phyloP scores from a whole-genome alignment of 2,329 filamentous ascomycete genomes.

The Coleophoma eucalyptorum region DNA sequence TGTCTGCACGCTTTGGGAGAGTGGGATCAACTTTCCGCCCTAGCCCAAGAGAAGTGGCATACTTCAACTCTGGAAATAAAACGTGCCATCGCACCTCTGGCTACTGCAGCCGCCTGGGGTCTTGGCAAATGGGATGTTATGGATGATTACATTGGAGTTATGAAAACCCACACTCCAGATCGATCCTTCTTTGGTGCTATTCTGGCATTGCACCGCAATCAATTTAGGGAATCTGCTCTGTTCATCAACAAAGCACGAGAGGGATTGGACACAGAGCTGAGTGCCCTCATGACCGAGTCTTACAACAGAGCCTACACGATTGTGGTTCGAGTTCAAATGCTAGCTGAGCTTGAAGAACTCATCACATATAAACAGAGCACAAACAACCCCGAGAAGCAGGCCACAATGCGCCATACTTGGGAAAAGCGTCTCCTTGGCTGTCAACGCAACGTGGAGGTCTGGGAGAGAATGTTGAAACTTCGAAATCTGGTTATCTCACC shows the following conservation, averaged over 20 bases:
- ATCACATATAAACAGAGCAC: slow-evolving; percentile 93
- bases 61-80: slow-evolving; percentile 85
- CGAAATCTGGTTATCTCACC: slow-evolving; percentile 89
- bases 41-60: slow-evolving; percentile 92
- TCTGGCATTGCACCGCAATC: slow-evolving; percentile 88
- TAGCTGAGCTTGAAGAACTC: slow-evolving; percentile 96
- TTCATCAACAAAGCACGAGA: slow-evolving; percentile 92
- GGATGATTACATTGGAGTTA: slow-evolving; percentile 93
- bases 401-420: slow-evolving; percentile 91
- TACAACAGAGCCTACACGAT: slow-evolving; percentile 97
- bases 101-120: slow-evolving; percentile 94
- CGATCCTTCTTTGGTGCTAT: slow-evolving; percentile 98
- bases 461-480: slow-evolving; percentile 96
- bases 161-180: slow-evolving; percentile 92
- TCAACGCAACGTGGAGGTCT: slow-evolving; percentile 95
- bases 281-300: slow-evolving; percentile 93
- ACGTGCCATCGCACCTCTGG: slow-evolving; percentile 85
- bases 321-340: slow-evolving; percentile 98
- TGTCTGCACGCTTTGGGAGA: slow-evolving; percentile 96
- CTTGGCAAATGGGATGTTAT: slow-evolving; percentile 96
- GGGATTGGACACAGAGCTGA: slow-evolving; percentile 91
- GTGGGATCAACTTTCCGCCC: slow-evolving; percentile 86
- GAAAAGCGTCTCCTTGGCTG: slow-evolving; percentile 92
- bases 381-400: slow-evolving; percentile 77
- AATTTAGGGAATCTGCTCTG: slow-evolving; percentile 84